A percentile compares a stretch with the other conserved stretches of the same genome.
phyloP scores from a whole-genome alignment of 768 basidiomycete genomes.

The Mycena alexandri region DNA sequence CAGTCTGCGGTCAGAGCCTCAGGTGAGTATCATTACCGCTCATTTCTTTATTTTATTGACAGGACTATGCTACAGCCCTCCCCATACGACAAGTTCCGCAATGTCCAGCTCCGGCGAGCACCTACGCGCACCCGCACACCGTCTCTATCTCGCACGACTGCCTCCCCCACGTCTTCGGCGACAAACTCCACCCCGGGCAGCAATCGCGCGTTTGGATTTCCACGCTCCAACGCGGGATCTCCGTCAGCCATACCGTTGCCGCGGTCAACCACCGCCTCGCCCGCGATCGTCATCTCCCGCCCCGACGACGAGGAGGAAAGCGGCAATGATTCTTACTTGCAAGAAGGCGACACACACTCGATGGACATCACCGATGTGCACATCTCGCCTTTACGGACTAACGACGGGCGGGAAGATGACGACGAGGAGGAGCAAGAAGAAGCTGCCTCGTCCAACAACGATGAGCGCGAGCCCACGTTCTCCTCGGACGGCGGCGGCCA shows the following conservation, averaged over 20 bases:
- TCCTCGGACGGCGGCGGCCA: constrained; percentile 69
- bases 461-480: constrained; percentile 72
- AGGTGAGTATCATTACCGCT: constrained; percentile 53
- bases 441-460: constrained; percentile 39
- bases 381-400: constrained; percentile 54
- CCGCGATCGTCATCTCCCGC: constrained; percentile 51
- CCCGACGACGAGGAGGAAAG: constrained; percentile 40
- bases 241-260: constrained; percentile 66
- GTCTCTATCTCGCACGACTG: constrained; percentile 72
- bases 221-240: constrained; percentile 56
- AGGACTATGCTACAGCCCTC: constrained; percentile 60
- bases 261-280: constrained; percentile 63
- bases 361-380: constrained; percentile 70
- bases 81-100: constrained; percentile 72
- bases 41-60: neutral
- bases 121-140: constrained; percentile 70
- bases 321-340: constrained; percentile 48
- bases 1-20: constrained; percentile 71
- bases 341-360: constrained; percentile 53
- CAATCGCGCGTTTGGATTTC: constrained; percentile 57
- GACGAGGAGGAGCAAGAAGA: constrained; percentile 23
- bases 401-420: constrained; percentile 37
- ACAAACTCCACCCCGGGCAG: constrained; percentile 76
- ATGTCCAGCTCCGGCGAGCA: constrained; percentile 70
- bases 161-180: constrained; percentile 70